phyloP scores from a whole-genome alignment of 2,329 filamentous ascomycete genomes.

The Eurotiales sp. region DNA sequence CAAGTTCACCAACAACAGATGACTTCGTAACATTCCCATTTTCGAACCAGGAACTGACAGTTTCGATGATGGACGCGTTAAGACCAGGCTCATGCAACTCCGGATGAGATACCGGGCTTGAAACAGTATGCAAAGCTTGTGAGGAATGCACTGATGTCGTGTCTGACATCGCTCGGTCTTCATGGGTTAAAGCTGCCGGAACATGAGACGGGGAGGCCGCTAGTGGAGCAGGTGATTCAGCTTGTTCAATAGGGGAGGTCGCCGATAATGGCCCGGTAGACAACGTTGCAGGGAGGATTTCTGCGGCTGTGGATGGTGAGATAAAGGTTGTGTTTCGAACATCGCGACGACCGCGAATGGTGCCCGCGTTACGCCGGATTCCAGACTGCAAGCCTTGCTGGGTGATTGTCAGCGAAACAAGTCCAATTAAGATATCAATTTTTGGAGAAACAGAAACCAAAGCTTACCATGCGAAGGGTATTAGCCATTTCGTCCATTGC shows the following conservation, averaged over 20 bases:
- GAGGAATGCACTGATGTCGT: constrained; percentile 88
- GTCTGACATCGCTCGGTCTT: constrained; percentile 71
- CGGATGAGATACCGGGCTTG: constrained; percentile 70
- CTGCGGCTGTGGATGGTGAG: constrained; percentile 14
- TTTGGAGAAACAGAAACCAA: not conserved
- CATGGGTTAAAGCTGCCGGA: constrained; percentile 47
- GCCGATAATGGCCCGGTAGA: constrained; percentile 2
- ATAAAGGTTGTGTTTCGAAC: constrained; percentile 69
- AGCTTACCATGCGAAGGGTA: constrained; percentile 41
- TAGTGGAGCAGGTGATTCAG: constrained; percentile 23
- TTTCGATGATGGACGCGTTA: constrained; percentile 86
- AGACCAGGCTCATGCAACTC: constrained; percentile 76
- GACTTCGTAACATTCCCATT: constrained; percentile 66
- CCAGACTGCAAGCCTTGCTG: constrained; percentile 45
- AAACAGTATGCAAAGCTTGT: constrained; percentile 67
- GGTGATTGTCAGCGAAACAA: not conserved
- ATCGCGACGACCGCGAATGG: constrained; percentile 81
- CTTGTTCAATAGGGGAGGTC: constrained; percentile 4
- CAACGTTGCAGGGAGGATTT: constrained; percentile 22
- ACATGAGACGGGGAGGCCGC: constrained; percentile 35
- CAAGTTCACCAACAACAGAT: constrained; percentile 81
- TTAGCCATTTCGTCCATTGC: constrained; percentile 48
- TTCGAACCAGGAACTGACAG: constrained; percentile 79
- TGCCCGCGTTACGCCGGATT: constrained; percentile 67
- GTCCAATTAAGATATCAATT: too few relatives aligned